These are phyloP conservation scores for Acrocalymma vagum DNA, from an alignment of 2,329 filamentous ascomycete species.

Conservation along the genomic window DNA sequence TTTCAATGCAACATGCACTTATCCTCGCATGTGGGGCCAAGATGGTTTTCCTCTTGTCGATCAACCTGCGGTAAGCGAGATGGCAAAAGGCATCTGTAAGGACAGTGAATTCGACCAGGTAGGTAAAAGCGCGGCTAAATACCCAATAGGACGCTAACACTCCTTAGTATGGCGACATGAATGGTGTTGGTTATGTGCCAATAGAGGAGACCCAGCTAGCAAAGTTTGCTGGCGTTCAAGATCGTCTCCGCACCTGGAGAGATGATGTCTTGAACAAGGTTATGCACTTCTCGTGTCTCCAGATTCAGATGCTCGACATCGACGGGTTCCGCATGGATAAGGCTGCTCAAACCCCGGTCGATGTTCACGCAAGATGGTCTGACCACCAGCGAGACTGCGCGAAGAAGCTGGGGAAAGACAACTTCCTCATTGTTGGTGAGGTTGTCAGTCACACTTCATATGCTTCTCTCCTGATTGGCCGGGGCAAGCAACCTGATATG, in stretches of 20 bases:
- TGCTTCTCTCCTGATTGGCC: conserved; percentile 68
- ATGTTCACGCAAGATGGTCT: conserved; percentile 67
- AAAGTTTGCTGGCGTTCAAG: conserved; percentile 73
- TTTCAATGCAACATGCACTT: conserved; percentile 59
- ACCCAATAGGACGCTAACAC: conserved; percentile 1
- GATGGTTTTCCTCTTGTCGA: conserved; percentile 60
- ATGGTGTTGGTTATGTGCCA: conserved; percentile 68
- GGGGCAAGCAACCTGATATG: conserved; percentile 66
- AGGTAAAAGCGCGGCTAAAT: background rate
- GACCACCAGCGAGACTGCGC: conserved; percentile 66
- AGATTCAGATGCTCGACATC: conserved; percentile 69
- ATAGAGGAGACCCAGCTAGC: conserved; percentile 70
- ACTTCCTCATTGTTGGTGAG: conserved; percentile 72
- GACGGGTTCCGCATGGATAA: conserved; percentile 75
- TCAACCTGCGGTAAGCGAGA: conserved; percentile 46
- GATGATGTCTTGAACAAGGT: conserved; percentile 66
- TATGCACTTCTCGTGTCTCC: conserved; percentile 69
- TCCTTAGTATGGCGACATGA: conserved; percentile 64
- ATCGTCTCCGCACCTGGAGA: conserved; percentile 71
- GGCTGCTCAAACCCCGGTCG: conserved; percentile 69
- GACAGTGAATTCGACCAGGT: conserved; percentile 68
- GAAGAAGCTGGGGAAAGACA: conserved; percentile 63
- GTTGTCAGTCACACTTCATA: conserved; percentile 70
- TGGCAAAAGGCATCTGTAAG: conserved; percentile 60
- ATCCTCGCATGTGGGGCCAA: conserved; percentile 70